Percentiles rank a stretch among this genome's conserved stretches.
Conservation (phyloP, 495 filamentous ascomycete genomes). For the Aspergillus hancockii region DNA sequence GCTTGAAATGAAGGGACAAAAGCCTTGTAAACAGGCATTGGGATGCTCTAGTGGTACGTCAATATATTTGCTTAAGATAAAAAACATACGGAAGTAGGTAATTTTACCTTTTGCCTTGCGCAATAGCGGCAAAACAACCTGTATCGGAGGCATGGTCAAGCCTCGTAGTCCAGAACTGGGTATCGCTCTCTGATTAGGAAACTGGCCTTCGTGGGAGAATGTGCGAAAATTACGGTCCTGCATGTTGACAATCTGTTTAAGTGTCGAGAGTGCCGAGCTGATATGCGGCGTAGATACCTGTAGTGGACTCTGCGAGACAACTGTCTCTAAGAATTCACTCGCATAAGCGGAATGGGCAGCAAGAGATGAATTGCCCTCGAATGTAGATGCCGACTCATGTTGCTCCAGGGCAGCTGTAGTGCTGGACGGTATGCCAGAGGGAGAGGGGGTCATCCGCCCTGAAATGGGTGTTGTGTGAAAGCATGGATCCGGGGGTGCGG, state of each 20-base stretch:
- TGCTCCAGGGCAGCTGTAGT: conserved; percentile 33
- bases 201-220: conserved; percentile 41
- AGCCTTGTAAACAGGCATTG: conserved; percentile 27
- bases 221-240: conserved; percentile 39
- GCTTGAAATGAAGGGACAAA: conserved; percentile 43
- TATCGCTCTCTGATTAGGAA: conserved; percentile 42
- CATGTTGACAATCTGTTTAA: conserved; percentile 59
- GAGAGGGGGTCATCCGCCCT: conserved; percentile 20
- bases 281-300: conserved; percentile 53
- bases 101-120: conserved; percentile 53
- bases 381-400: conserved; percentile 43
- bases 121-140: conserved; percentile 51
- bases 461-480: conserved; percentile 24
- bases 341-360: conserved; percentile 65
- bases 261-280: conserved; percentile 55
- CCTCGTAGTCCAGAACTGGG: conserved; percentile 45
- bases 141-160: conserved; percentile 56
- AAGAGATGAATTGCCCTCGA: conserved; percentile 63
- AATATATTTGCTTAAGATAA: neutral
- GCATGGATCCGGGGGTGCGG: conserved; percentile 8
- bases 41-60: conserved; percentile 22
- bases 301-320: conserved; percentile 54
- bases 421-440: conserved; percentile 24
- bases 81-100: neutral
- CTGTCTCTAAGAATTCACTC: conserved; percentile 60